Base-by-base conservation (phyloP, 768 basidiomycete genomes). In the Leccinum rimulosum region DNA sequence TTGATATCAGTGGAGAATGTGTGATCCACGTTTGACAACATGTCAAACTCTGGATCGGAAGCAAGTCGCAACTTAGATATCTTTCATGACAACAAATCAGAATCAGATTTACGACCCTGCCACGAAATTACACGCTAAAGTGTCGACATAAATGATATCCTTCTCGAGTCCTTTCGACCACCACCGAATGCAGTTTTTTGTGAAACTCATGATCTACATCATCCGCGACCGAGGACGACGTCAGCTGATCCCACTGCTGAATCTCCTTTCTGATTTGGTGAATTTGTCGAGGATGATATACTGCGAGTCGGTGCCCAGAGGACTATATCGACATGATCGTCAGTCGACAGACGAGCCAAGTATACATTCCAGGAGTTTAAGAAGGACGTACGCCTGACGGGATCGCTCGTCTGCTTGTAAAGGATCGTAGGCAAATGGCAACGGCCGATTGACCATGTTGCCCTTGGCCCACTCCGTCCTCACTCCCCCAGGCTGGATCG, bases 401-500 rank as follows among this genome's bases (percentile, higher is more conserved):
- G 31, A 17, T 67, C 66, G 0, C 52, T 31, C 9, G 5, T 48
- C 0, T 10, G 0, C 33, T 63, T 69, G 47, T 33, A 54, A 6
- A 68, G 19, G 1, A 6, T 62, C 57, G n/a, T 68, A 69, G 3
- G 33, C 64, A 11, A 61, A 54, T 15, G 65, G 64, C 22, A 69
- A 25, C 0, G 59, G 54, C 1, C 49, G 40, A 12, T 66, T 54
- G 33, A 64, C 57, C 59, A 69, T 59, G 47, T 35, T 68, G 0
- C 57, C 31, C 57, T 69, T 68, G 36, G 54, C 58, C 60, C 66
- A 66, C 6, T 66, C 64, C 6, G 67, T 68, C 51, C 47, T 60
- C 38, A 64, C 62, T 0, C 62, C 60, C 49, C 67, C 67, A 15
- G 67, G 67, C 22, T 69, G 64, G 11, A 64, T 31, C 12, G 14